Conservation (phyloP, 345 rosid species). For the Microthlaspi erraticum region DNA sequence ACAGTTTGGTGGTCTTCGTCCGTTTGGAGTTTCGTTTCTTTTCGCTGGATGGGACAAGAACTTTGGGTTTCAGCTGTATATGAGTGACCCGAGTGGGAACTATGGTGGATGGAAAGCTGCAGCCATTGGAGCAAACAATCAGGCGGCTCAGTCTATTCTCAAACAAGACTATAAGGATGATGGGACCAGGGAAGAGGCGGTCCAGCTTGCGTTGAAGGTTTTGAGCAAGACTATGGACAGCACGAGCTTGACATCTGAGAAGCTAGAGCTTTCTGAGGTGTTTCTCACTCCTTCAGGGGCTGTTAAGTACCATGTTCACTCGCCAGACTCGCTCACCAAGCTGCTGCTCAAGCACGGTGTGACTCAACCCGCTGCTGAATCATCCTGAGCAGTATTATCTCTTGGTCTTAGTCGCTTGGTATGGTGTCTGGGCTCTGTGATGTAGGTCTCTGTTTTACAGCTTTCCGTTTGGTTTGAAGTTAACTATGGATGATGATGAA, state of each 20-base stretch:
- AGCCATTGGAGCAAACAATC: constrained; percentile 85
- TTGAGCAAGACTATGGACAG: constrained; percentile 96
- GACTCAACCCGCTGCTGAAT: constrained; percentile 24
- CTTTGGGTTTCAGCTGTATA: constrained; percentile 82
- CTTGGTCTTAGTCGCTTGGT: no score
- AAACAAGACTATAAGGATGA: constrained; percentile 45
- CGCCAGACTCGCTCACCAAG: constrained; percentile 73
- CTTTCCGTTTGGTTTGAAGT: no score
- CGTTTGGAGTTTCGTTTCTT: constrained; percentile 83
- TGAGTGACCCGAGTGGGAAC: constrained; percentile 95
- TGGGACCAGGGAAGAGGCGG: constrained; percentile 64
- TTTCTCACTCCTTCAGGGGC: constrained; percentile 71
- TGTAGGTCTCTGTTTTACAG: no score
- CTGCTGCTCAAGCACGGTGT: constrained; percentile 43
- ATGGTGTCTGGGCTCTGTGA: no score
- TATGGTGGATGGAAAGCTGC: constrained; percentile 95
- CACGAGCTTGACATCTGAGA: constrained; percentile 85
- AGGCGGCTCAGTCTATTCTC: constrained; percentile 87
- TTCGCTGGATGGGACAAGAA: constrained; percentile 95
- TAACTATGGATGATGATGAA: no score
- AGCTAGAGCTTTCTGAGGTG: constrained; percentile 86
- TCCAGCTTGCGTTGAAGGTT: constrained; percentile 83
- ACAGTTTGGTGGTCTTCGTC: constrained; percentile 90
- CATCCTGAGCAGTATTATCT: background rate
- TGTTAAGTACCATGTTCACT: constrained; percentile 85